Evolutionary conservation across 1,284 basidiomycete genomes (phyloP).

Genomic region (Tetrapyrgos nigripes): DNA sequence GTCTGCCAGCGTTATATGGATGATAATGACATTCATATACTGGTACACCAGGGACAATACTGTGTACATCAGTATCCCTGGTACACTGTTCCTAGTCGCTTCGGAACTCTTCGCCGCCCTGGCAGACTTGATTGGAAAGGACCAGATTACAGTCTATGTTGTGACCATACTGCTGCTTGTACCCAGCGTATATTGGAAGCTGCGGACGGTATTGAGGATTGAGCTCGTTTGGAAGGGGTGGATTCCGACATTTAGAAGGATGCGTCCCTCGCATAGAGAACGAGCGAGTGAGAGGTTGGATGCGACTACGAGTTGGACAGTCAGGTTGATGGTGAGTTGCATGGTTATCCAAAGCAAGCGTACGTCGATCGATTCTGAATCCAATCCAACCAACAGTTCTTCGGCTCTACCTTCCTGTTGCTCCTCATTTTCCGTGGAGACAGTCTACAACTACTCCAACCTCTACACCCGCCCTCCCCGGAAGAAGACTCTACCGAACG

Average conservation of each 20-base stretch:
- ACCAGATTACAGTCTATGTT: neutral
- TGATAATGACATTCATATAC: slow-evolving; percentile 27
- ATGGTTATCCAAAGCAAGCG: neutral
- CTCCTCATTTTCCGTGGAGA: neutral
- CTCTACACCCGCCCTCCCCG: neutral
- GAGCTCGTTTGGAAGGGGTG: slow-evolving; percentile 4
- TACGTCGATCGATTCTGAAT: neutral
- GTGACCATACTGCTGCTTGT: neutral
- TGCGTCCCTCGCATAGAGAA: slow-evolving; percentile 3
- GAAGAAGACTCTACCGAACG: neutral
- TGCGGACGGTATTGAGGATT: slow-evolving; percentile 4
- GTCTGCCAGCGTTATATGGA: too few relatives aligned
- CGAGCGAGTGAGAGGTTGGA: slow-evolving; percentile 7
- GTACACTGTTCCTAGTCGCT: slow-evolving; percentile 23
- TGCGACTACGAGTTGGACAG: neutral
- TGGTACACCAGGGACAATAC: slow-evolving; percentile 37
- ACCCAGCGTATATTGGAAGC: neutral
- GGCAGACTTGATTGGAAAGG: neutral
- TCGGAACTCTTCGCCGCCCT: slow-evolving; percentile 13
- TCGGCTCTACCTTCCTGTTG: neutral
- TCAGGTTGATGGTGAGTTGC: neutral
- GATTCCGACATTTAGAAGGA: neutral
- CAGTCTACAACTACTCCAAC: neutral
- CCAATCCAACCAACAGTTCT: neutral
- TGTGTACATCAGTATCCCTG: slow-evolving; percentile 30